Evolutionary conservation across 208 protist genomes (phyloP), one percentile per base, ranked within the genome.

Genomic region (Perkinsela sp.): DNA sequence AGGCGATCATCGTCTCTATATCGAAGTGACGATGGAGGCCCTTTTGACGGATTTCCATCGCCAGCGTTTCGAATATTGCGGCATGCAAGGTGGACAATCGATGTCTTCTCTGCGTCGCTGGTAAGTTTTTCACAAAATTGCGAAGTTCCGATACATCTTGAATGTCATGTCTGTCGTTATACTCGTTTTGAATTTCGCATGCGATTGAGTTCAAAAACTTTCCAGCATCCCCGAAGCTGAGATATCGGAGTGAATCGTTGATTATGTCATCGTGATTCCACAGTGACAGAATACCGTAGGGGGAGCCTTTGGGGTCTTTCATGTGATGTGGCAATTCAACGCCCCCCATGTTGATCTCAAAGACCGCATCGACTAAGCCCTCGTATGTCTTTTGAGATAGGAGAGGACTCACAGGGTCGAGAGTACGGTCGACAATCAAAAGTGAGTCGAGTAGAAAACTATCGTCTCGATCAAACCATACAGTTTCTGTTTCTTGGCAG

Each of bases 311-410:
- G n/a, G 57, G 66, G 2, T n/a, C 29, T 2, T 68, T 6, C 29
- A 75, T 72, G 71, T 71, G 76, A 70, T 90, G 90, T 15, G 85
- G 85, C 67, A 90, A 83, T 0, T 32, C 69, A 0, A 79, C 78
- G 68, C 78, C 70, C 29, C 82, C 73, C 67, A 73, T 72, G 66
- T 81, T 71, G 67, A 93, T 80, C 28, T 48, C 72, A 69, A 85
- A 91, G 31, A 89, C 31, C 69, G 91, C 84, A 71, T 90, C 86
- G 13, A 93, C 76, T 22, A 93, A 71, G 28, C 88, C 88, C 69
- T 91, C 85, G 73, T 93, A 93, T 0, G 88, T 93, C 0, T 85
- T 73, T 75, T 93, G 85, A 2, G 82, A 86, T 72, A 93, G 72
- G 6, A 90, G 66, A 0, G 88, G 88, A 0, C 85, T 92, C 15